phyloP scores from a whole-genome alignment of 1,139 yeast species.

The Pichia sp. region DNA sequence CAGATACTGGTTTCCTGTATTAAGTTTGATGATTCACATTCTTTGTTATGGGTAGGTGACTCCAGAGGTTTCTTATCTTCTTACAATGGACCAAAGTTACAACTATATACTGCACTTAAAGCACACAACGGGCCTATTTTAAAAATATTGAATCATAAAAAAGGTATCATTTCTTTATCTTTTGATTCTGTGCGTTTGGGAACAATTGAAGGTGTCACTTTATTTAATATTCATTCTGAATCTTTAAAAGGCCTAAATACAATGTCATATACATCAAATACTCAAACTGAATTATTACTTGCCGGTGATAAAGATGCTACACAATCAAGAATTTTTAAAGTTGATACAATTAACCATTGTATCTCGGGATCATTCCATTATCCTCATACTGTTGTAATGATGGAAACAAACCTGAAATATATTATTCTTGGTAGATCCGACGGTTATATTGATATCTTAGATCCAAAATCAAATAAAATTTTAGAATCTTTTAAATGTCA shows the following conservation, averaged over 20 bases:
- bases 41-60: conserved; percentile 86
- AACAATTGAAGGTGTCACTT: conserved; percentile 51
- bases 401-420: conserved; percentile 37
- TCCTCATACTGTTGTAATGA: conserved; percentile 35
- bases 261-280: conserved; percentile 33
- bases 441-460: conserved; percentile 76
- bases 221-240: conserved; percentile 35
- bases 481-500: conserved; percentile 66
- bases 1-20: conserved; percentile 32
- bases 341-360: conserved; percentile 57
- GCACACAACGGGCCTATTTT: conserved; percentile 42
- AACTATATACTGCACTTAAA: conserved; percentile 47
- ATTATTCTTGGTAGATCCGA: conserved; percentile 60
- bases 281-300: conserved; percentile 37
- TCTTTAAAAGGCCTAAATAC: conserved; percentile 17
- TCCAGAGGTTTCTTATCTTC: conserved; percentile 33
- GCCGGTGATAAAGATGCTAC: conserved; percentile 35
- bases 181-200: conserved; percentile 48
- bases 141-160: conserved; percentile 47
- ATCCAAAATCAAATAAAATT: conserved; percentile 48
- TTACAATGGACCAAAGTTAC: conserved; percentile 31
- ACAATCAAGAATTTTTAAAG: conserved; percentile 42
- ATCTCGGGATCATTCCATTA: conserved; percentile 33
- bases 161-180: conserved; percentile 57
- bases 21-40: conserved; percentile 63